Percentiles rank a stretch among this genome's conserved stretches.
phyloP scores from a whole-genome alignment of 345 rosid genomes.

The Eucalyptus virginea region DNA sequence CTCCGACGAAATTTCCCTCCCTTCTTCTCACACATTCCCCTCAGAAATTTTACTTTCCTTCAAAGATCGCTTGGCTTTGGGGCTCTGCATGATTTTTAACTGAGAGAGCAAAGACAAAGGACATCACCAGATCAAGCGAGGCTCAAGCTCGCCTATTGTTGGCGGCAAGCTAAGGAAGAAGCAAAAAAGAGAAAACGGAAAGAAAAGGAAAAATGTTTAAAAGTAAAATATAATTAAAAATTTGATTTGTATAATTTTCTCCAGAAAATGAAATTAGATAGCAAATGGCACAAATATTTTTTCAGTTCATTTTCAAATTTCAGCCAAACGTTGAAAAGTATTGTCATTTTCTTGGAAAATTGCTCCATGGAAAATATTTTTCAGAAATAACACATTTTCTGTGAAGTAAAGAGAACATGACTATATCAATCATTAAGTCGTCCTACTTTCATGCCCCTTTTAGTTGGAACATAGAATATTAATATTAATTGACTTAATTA shows the following conservation, averaged over 20 bases:
- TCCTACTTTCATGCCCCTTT: too few relatives aligned
- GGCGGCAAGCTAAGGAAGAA: fast-evolving
- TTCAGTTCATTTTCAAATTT: background rate
- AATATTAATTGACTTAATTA: background rate
- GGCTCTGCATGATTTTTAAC: background rate
- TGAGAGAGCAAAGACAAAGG: background rate
- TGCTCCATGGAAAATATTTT: too few relatives aligned
- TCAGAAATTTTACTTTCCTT: background rate
- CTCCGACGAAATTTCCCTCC: background rate
- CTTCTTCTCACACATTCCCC: background rate
- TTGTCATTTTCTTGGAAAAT: background rate
- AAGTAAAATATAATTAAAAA: too few relatives aligned
- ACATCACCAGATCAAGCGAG: background rate
- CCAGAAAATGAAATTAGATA: too few relatives aligned
- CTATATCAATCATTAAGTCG: background rate
- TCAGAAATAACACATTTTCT: too few relatives aligned
- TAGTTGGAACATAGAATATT: background rate
- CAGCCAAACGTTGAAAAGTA: fast-evolving
- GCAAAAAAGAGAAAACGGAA: too few relatives aligned
- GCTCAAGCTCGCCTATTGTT: background rate
- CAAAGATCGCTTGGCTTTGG: background rate
- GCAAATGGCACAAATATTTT: background rate
- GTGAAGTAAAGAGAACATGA: fast-evolving
- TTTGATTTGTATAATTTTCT: background rate
- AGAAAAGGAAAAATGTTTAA: background rate